Evolutionary conservation across 2,329 filamentous ascomycete genomes (phyloP), one percentile per base, ranked within the genome.

Genomic region (Cryphonectria naterciae): DNA sequence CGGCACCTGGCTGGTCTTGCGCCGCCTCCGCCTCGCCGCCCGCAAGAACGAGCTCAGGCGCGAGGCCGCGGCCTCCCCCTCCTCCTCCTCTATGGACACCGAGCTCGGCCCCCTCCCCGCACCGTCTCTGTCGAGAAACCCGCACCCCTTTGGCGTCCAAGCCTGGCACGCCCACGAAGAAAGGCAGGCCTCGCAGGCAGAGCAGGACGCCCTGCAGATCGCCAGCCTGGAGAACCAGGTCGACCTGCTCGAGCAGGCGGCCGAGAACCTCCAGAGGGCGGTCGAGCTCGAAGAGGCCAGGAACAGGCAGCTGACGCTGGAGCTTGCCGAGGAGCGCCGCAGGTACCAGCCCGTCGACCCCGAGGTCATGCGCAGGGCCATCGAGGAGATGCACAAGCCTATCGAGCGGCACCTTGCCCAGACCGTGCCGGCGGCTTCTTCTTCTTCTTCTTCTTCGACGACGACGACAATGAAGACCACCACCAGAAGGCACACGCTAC

Each of bases 111-210:
- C 4, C 22, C 13, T 15, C 49, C 32, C 46, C 46, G 17, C 13
- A 19, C 28, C 4, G 32, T 10, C 56, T 17, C 43, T 46, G 17
- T 46, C 43, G 5, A 25, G n/a, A 7, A 69, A 69, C 54, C 68
- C 68, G 1, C 63, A 69, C 54, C 54, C 63, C 52, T 66, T 52
- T n/a, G 68, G 68, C 17, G 39, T 13, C 2, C 8, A 28, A 1
- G 37, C 63, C 62, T 69, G 68, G 68, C 63, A 25, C 62, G 39
- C 41, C 52, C 32, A 46, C 35, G 68, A 66, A 19, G 37, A 35
- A 0, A 8, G 22, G 15, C 19, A 19, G 2, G 28, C 43, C 19
- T 13, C 63, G 4, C 22, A 28, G 8, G 19, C 39, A 22, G 37
- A 61, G 35, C 32, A n/a, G 1, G 68, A 54, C n/a, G 68, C 68